Base-by-base conservation (phyloP, 805 yeast species). In the Torulaspora indica region DNA sequence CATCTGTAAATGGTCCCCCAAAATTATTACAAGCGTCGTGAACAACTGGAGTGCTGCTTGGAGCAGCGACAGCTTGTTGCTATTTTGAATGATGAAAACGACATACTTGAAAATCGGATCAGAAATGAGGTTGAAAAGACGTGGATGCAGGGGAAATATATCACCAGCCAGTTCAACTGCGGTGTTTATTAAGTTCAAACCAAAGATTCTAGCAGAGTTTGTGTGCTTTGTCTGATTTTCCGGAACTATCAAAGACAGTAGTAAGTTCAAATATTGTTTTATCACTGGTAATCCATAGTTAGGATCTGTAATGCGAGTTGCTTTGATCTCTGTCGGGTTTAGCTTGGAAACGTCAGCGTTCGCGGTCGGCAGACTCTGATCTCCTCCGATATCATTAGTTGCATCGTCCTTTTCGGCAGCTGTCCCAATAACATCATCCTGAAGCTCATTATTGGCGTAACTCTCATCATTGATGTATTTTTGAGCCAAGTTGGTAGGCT, bases 21-120 rank as follows among this genome's bases (percentile, higher is more conserved):
- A 68, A 2, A 85, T 79, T 14, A 84, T 74, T 6, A 84, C 73
- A 49, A 91, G 70, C 10, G 93, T 79, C 4, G 86, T 73, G 55
- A 88, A 82, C 22, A 89, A 70, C 52, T 84, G 85, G 49, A 93
- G 71, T 0, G 96, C 78, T 8, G 85, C 79, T 49, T 82, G 85
- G 12, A 91, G 70, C 8, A 93, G 68, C 2, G 82, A 73, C 2
- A 86, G 76, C 13, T 88, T 83, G 51, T 87, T 95, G 15, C 64
- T 55, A 27, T 78, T 75, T 49, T 95, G 85, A 24, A 89, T 78
- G 22, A 89, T 76, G 60, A 82, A 93, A 36, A 91, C 77, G 23
- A 90, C 73, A 57, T 87, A 85, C 60, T 89, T 91, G 62, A 88
- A 86, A n/a, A 90, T 76, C 8, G 85, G 82, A 56, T 88, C 93